Evolutionary conservation across 169 alveolate species (phyloP), one percentile per base, ranked within the genome.

Genomic region (Cytauxzoon felis): DNA sequence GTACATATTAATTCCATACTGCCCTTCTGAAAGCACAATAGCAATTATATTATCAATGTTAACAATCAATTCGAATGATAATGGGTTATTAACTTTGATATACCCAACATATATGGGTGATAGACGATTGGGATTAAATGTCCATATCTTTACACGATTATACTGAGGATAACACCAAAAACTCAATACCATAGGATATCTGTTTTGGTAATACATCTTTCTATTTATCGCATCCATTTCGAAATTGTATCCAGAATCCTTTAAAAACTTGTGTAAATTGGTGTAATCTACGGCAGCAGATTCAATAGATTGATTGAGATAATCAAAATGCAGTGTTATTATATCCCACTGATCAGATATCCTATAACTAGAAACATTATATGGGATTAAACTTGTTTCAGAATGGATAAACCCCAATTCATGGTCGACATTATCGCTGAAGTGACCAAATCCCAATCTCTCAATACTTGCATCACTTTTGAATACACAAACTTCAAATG

Each of bases 301-400:
- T 7, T 47, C 32, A 38, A 7, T 11, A 11, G 8, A 11, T 52
- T 52, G 16, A 13, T 19, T 45, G n/a, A 34, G 29, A n/a, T 16
- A 27, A 27, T 42, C 32, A 2, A n/a, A 30, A 3, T 62, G 58
- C 21, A 33, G 13, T 2, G 18, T 30, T 34, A 75, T 27, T 5
- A 64, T 21, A 34, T 53, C 85, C 82, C 82, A 72, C 23, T 72
- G 63, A 26, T 72, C 61, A 38, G 52, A 47, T 27, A 72, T 51
- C 16, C 30, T 65, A 34, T 72, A 58, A 30, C 62, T 72, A 5
- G 71, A 60, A 24, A 72, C 27, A 36, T 36, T 58, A 59, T 40
- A 47, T 6, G 82, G 78, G 6, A 72, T 47, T 7, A 56, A 7
- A 9, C 43, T 50, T 9, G 45, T 13, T 3, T 30, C 61, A 8